Evolutionary conservation across 1,284 basidiomycete species (phyloP), one percentile per base, ranked within the genome.

Genomic region (Mycena sp.): DNA sequence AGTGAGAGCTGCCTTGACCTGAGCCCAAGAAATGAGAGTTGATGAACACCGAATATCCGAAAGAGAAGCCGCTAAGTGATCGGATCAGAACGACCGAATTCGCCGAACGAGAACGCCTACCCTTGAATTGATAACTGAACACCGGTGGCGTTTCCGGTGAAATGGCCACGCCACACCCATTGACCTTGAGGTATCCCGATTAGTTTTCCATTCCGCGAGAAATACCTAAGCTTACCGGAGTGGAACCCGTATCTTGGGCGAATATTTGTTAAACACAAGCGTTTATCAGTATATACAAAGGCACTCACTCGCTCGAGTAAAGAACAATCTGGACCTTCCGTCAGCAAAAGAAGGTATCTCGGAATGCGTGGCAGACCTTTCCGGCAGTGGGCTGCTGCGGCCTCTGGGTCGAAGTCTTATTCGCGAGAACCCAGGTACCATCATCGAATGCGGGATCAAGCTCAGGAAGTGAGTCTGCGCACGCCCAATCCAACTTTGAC

Each of bases 11-110:
- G n/a, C 80, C 79, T 65, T 80, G 76, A 21, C 75, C 78, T 7
- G 79, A 81, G 10, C 81, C 82, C 5, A 85, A 71, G 73, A 81
- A 83, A 21, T 75, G 71, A 1, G 72, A 73, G 68, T 84, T 84
- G 28, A 84, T 62, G 72, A 80, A 84, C 0, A 73, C 80, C n/a
- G 78, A 79, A 59, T 80, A 82, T 0, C 80, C 81, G 56, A 79
- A 82, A 3, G 78, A 80, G 67, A 74, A 79, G 16, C 82, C 81
- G 14, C 82, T 81, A 21, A n/a, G 12, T 43, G 17, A 16, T 1
- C 21, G 32, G 9, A 35, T 35, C 32, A 35, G 32, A 7, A 35
- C 32, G 32, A 14, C 14, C 14, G 32, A 12, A 25, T 14, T 25
- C 2, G 50, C 21, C 23, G 28, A 23, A 43, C 40, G 44, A 30